phyloP scores from a whole-genome alignment of 2,329 filamentous ascomycete genomes.

The Colletotrichum noveboracense region DNA sequence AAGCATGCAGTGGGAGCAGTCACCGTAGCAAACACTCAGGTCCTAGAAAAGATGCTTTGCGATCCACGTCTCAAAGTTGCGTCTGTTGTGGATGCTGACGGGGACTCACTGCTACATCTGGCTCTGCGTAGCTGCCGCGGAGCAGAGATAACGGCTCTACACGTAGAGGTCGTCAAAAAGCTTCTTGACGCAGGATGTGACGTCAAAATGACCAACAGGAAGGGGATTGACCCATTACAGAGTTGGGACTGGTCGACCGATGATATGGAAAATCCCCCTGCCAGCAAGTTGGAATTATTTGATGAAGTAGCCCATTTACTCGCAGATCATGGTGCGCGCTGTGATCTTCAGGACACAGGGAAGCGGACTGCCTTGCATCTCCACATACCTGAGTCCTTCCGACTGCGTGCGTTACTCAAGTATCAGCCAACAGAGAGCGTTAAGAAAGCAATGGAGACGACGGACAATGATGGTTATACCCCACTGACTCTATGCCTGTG shows the following conservation, averaged over 20 bases:
- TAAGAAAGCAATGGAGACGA: not conserved
- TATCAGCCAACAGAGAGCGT: not conserved
- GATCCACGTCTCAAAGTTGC: not conserved
- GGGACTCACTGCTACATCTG: not conserved
- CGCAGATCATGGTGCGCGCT: not conserved
- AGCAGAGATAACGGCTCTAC: not conserved
- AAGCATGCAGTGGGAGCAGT: not conserved
- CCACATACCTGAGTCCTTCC: not conserved
- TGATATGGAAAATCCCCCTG: not conserved
- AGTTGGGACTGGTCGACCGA: not conserved
- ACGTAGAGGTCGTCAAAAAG: not conserved
- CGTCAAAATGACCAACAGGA: not conserved
- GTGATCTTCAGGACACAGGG: not conserved
- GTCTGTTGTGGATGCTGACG: not conserved
- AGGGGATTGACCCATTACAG: not conserved
- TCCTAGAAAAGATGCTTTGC: not conserved
- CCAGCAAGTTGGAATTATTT: not conserved
- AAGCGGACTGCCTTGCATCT: not conserved
- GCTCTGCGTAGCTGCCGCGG: not conserved
- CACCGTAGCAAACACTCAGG: rapidly evolving
- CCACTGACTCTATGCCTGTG: not conserved
- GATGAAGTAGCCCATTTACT: not conserved
- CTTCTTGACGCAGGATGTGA: not conserved
- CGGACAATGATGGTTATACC: not conserved
- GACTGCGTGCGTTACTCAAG: not conserved